Percentiles rank a stretch among this genome's conserved stretches.
Evolutionary conservation across 2,329 filamentous ascomycete species (phyloP).

Genomic region (Colletotrichum liriopes): DNA sequence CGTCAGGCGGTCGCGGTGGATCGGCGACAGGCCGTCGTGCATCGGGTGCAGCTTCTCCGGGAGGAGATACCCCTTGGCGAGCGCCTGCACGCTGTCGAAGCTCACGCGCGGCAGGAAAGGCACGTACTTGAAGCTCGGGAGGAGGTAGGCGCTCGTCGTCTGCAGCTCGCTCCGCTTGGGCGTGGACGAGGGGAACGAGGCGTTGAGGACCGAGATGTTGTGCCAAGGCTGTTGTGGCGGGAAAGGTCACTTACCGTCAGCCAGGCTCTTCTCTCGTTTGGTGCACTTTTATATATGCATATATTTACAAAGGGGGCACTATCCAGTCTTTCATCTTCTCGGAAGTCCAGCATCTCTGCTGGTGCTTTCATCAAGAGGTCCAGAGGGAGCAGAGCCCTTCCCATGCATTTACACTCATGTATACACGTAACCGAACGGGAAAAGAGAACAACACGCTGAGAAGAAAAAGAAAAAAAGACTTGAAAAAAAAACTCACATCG

Average conservation of each 20-base stretch:
- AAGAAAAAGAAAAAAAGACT: background rate
- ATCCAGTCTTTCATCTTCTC: too few species aligned
- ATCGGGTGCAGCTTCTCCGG: slow-evolving; percentile 74
- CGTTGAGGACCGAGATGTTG: slow-evolving; percentile 82
- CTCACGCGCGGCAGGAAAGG: slow-evolving; percentile 77
- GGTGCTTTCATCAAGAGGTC: background rate
- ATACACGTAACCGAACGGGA: background rate
- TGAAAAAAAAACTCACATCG: slow-evolving; percentile 68
- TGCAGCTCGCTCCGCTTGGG: slow-evolving; percentile 61
- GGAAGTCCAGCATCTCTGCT: background rate
- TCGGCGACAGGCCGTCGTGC: slow-evolving; percentile 72
- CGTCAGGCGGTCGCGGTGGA: slow-evolving; percentile 67
- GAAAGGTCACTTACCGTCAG: slow-evolving; percentile 52
- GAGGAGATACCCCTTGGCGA: slow-evolving; percentile 77
- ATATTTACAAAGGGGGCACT: too few species aligned
- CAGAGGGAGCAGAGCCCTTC: too few species aligned
- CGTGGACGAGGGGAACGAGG: slow-evolving; percentile 78
- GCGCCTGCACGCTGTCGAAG: slow-evolving; percentile 68
- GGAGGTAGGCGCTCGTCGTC: slow-evolving; percentile 79
- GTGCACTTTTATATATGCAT: background rate
- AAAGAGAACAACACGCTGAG: slow-evolving; percentile 5
- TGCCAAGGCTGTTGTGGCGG: slow-evolving; percentile 80
- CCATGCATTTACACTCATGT: background rate
- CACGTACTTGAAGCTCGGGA: slow-evolving; percentile 88
- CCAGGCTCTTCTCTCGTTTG: slow-evolving; percentile 26